These are phyloP conservation scores for Diaporthe sp. DNA, from an alignment of 2,329 filamentous ascomycete species.

Conservation along the genomic window DNA sequence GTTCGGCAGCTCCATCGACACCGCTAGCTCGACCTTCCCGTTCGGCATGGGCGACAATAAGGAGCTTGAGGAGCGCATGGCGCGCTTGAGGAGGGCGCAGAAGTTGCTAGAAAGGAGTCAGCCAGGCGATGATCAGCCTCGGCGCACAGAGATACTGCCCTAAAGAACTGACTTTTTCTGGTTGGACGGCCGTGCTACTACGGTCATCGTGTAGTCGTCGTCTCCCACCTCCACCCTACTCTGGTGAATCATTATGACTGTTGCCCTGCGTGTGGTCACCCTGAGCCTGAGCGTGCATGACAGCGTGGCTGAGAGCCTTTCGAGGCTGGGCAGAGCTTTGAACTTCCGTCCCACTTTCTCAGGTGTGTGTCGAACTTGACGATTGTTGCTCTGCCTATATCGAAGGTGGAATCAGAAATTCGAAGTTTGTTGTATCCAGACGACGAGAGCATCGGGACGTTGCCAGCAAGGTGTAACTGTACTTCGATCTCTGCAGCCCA, in stretches of 20 bases:
- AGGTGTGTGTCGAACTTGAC: neutral
- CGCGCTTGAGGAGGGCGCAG: constrained; percentile 46
- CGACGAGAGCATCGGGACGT: neutral
- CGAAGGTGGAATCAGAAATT: neutral
- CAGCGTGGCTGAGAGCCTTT: too few species aligned
- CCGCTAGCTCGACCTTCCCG: neutral
- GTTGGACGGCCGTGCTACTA: too few species aligned
- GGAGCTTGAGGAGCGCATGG: constrained; percentile 44
- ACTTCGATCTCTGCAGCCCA: neutral
- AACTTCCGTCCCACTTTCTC: neutral
- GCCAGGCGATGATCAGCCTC: neutral
- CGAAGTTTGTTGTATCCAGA: too few species aligned
- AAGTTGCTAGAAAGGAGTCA: constrained; percentile 43
- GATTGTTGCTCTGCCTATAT: neutral
- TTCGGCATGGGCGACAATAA: constrained; percentile 30
- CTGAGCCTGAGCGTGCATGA: neutral
- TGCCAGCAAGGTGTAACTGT: neutral
- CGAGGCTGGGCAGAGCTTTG: neutral
- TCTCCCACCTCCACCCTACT: neutral
- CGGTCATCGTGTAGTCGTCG: neutral
- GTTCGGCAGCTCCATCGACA: constrained; percentile 29
- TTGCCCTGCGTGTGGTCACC: neutral
- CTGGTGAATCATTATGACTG: neutral
- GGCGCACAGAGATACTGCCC: neutral
- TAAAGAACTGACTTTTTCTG: neutral